These are phyloP conservation scores for Ogataea saltuana DNA, from an alignment of 805 yeast species.

Conservation along the genomic window DNA sequence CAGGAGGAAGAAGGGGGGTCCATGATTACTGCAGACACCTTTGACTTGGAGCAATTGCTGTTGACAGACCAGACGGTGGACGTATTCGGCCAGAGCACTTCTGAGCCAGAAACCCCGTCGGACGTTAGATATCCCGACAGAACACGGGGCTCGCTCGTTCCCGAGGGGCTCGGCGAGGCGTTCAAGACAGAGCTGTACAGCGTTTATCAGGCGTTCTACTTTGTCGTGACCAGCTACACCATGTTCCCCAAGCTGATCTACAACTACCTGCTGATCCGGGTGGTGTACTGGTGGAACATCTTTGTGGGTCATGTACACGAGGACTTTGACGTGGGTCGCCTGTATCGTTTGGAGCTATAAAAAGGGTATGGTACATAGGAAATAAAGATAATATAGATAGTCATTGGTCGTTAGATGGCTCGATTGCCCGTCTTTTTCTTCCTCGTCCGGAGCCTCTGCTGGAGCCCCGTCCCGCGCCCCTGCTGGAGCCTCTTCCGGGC, in stretches of 20 bases:
- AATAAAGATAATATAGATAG: too few species aligned
- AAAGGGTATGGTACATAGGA: not conserved
- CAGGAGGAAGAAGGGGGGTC: constrained; percentile 29
- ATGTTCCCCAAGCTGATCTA: constrained; percentile 67
- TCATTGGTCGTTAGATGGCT: not conserved
- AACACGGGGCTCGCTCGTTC: constrained; percentile 15
- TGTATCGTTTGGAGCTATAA: constrained; percentile 30
- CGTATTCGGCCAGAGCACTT: constrained; percentile 35
- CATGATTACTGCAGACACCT: constrained; percentile 8
- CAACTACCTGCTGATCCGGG: constrained; percentile 47
- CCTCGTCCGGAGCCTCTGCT: not conserved
- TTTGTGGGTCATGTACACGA: constrained; percentile 62
- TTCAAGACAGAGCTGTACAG: constrained; percentile 52
- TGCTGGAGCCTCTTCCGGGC: constrained; percentile 18
- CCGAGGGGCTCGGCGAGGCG: constrained; percentile 37
- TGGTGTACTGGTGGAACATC: constrained; percentile 65
- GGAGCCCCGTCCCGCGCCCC: too few species aligned
- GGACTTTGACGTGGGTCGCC: constrained; percentile 34
- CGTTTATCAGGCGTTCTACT: constrained; percentile 60
- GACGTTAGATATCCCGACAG: constrained; percentile 29
- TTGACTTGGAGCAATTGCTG: too few species aligned
- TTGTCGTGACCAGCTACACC: constrained; percentile 64
- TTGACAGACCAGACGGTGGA: constrained; percentile 76
- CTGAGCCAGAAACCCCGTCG: constrained; percentile 26
- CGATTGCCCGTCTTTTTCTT: not conserved